These are phyloP conservation scores for Pezicula carpinea DNA, from an alignment of 2,329 filamentous ascomycete genomes.

Conservation along the genomic window DNA sequence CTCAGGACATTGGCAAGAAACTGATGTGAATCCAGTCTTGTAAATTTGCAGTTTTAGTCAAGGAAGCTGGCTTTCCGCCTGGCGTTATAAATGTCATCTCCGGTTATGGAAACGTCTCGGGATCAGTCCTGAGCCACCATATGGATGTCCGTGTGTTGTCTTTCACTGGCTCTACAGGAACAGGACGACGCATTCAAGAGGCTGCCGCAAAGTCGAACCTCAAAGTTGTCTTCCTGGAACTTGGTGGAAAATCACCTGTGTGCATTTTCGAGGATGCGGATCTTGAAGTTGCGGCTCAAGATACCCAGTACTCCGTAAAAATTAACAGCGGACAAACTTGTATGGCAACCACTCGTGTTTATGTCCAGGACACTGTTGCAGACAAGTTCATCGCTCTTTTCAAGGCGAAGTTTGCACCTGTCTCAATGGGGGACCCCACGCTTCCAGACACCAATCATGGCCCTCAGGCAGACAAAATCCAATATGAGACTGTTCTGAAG, in stretches of 20 bases:
- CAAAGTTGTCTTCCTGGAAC: slow-evolving; percentile 59
- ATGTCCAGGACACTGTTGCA: slow-evolving; percentile 17
- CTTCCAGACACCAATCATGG: slow-evolving; percentile 14
- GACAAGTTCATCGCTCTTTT: slow-evolving; percentile 17
- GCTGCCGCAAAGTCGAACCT: slow-evolving; percentile 51
- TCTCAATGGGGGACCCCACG: slow-evolving; percentile 15
- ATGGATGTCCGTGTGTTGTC: slow-evolving; percentile 39
- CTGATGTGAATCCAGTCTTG: slow-evolving; percentile 23
- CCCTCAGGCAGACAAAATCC: slow-evolving; percentile 17
- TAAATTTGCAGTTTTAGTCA: slow-evolving; percentile 29
- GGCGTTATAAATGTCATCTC: slow-evolving; percentile 37
- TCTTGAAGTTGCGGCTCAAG: slow-evolving; percentile 17
- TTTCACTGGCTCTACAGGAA: slow-evolving; percentile 69
- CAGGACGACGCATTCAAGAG: slow-evolving; percentile 68
- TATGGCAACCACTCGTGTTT: slow-evolving; percentile 20
- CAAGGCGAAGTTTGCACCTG: slow-evolving; percentile 12
- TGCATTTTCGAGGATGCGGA: slow-evolving; percentile 61
- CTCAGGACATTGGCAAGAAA: neutral
- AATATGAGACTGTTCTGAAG: slow-evolving; percentile 14
- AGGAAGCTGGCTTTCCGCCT: slow-evolving; percentile 37
- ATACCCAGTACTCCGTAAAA: slow-evolving; percentile 13
- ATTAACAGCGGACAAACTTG: slow-evolving; percentile 21
- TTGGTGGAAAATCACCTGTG: slow-evolving; percentile 59
- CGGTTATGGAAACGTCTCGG: slow-evolving; percentile 27
- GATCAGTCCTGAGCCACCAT: slow-evolving; percentile 24